Conservation (phyloP, 2,329 filamentous ascomycete species). For the Ophiostoma novo-ulmi region DNA sequence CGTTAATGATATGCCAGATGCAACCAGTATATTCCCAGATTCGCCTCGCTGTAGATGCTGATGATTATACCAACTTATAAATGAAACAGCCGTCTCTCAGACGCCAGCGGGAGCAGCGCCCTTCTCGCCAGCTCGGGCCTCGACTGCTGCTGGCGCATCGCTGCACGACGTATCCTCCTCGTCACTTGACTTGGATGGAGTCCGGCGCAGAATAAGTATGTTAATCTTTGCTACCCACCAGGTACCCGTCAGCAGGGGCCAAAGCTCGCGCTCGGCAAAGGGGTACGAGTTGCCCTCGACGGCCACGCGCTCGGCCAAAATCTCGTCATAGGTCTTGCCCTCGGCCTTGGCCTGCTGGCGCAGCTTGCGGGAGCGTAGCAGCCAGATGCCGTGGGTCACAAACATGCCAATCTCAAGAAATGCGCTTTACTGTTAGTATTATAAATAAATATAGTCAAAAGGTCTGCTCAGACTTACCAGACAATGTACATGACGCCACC, state of each 20-base stretch:
- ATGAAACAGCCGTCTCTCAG: too few species aligned
- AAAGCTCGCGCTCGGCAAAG: constrained; percentile 36
- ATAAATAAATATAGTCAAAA: not conserved
- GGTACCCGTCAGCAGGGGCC: not conserved
- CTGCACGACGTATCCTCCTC: constrained; percentile 6
- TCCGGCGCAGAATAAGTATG: not conserved
- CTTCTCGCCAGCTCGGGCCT: not conserved
- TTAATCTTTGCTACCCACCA: constrained; percentile 16
- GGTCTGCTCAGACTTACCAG: constrained; percentile 39
- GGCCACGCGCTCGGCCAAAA: constrained; percentile 37
- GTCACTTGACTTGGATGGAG: not conserved
- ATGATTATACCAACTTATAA: too few species aligned
- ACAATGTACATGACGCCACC: constrained; percentile 57
- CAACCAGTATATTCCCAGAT: not conserved
- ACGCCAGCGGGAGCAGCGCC: not conserved
- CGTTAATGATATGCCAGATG: not conserved
- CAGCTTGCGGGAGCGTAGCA: constrained; percentile 49
- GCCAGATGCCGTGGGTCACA: constrained; percentile 54
- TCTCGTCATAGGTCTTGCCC: constrained; percentile 53
- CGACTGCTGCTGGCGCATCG: not conserved
- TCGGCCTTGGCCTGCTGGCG: constrained; percentile 47
- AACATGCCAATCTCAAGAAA: constrained; percentile 58
- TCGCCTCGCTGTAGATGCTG: not conserved
- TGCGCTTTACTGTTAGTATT: constrained; percentile 39
- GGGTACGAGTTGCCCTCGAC: constrained; percentile 33